phyloP scores from a whole-genome alignment of 2,329 filamentous ascomycete species.

The Fusarium sp. region DNA sequence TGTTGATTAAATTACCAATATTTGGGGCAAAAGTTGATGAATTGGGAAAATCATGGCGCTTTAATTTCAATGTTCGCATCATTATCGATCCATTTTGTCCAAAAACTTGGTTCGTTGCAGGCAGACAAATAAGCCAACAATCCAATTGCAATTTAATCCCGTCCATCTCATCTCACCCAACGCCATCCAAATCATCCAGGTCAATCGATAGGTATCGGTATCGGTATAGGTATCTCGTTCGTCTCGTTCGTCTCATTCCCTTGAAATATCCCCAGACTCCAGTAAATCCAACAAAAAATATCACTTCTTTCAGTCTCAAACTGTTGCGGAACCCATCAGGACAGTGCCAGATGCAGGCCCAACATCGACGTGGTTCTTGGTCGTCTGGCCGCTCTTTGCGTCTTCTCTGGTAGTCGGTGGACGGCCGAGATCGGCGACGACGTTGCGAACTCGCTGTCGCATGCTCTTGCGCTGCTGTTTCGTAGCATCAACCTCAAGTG shows the following conservation, averaged over 20 bases:
- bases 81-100: not conserved
- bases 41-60: not conserved
- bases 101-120: not conserved
- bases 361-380: slow-evolving; percentile 50
- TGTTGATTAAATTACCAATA: not conserved
- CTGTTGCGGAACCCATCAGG: slow-evolving; percentile 43
- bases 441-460: slow-evolving; percentile 54
- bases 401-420: slow-evolving; percentile 54
- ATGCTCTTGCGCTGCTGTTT: slow-evolving; percentile 46
- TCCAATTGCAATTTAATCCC: not conserved
- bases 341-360: slow-evolving; percentile 47
- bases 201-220: not conserved
- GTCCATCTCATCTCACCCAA: slow-evolving; percentile 4
- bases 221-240: slow-evolving; percentile 4
- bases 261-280: not conserved
- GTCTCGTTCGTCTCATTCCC: not conserved
- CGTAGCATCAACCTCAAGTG: slow-evolving; percentile 1
- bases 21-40: not conserved
- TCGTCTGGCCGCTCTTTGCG: slow-evolving; percentile 51
- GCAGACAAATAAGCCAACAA: not conserved
- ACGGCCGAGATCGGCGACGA: slow-evolving; percentile 53
- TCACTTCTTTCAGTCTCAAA: slow-evolving; percentile 16
- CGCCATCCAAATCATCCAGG: slow-evolving; percentile 6
- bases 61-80: not conserved
- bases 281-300: not conserved